Evolutionary conservation across 1,139 yeast species (phyloP).

Genomic region (Suhomyces terraborum): DNA sequence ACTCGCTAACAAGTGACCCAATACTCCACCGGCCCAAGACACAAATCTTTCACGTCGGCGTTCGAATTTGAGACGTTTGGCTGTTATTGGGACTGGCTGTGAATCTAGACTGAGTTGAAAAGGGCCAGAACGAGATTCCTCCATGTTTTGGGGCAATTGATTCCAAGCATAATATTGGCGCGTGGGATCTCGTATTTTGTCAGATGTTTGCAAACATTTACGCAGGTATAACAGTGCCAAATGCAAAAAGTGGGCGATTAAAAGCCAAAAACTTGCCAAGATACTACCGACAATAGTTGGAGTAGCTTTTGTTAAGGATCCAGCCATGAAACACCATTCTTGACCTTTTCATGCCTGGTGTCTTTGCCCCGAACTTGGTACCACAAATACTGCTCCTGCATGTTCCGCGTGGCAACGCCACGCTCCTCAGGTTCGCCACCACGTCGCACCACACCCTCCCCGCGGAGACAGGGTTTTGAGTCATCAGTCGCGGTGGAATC

Average conservation of each 20-base stretch:
- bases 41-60: too few relatives aligned
- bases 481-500: too few relatives aligned
- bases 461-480: too few relatives aligned
- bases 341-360: too few relatives aligned
- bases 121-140: neutral
- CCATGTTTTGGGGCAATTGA: neutral
- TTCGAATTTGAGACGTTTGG: too few relatives aligned
- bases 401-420: neutral
- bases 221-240: slow-evolving; percentile 4
- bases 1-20: too few relatives aligned
- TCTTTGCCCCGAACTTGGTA: too few relatives aligned
- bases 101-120: neutral
- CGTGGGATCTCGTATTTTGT: slow-evolving; percentile 6
- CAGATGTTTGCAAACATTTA: slow-evolving; percentile 12
- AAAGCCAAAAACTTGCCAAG: neutral
- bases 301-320: slow-evolving; percentile 1
- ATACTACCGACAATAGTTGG: neutral
- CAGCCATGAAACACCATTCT: neutral
- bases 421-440: too few relatives aligned
- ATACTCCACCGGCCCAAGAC: too few relatives aligned
- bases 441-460: too few relatives aligned
- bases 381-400: slow-evolving; percentile 1
- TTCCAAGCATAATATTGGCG: slow-evolving; percentile 1
- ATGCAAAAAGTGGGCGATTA: neutral
- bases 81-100: neutral